A percentile compares a stretch with the other conserved stretches of the same genome.
These are phyloP conservation scores for Penicillium roqueforti DNA, from an alignment of 495 filamentous ascomycete genomes.

Conservation along the genomic window DNA sequence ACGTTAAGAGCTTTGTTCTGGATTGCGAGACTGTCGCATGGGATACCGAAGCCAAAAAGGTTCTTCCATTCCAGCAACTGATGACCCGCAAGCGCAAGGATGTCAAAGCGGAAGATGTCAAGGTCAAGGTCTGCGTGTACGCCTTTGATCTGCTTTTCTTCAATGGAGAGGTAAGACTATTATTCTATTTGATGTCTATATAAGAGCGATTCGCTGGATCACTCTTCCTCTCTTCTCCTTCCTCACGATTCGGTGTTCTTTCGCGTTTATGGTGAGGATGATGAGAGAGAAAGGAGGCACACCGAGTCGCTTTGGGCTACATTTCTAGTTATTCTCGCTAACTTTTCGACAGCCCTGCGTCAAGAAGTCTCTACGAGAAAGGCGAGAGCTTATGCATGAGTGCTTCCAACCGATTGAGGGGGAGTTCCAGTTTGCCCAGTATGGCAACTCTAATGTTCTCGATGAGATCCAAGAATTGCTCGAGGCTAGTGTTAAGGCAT, in stretches of 20 bases:
- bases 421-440: conserved; percentile 87
- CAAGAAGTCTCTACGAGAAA: conserved; percentile 79
- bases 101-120: conserved; percentile 94
- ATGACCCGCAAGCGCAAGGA: conserved; percentile 98
- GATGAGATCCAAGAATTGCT: conserved; percentile 90
- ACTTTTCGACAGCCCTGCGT: conserved; percentile 58
- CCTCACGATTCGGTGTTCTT: background rate
- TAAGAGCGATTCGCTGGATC: no score
- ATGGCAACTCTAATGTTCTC: conserved; percentile 79
- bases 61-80: conserved; percentile 92
- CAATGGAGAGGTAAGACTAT: conserved; percentile 69
- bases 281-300: background rate
- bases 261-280: background rate
- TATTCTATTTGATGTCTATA: background rate
- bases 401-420: conserved; percentile 76
- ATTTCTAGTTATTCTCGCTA: background rate
- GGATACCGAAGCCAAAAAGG: conserved; percentile 88
- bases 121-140: conserved; percentile 95
- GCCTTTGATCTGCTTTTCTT: conserved; percentile 93
- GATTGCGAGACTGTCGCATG: conserved; percentile 99
- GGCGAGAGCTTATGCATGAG: conserved; percentile 68
- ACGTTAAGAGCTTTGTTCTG: conserved; percentile 88
- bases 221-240: background rate
- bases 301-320: background rate
- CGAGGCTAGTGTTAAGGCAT: conserved; percentile 89